phyloP scores from a whole-genome alignment of 371 early-diverging fungal genomes.

The Cokeromyces recurvatus region DNA sequence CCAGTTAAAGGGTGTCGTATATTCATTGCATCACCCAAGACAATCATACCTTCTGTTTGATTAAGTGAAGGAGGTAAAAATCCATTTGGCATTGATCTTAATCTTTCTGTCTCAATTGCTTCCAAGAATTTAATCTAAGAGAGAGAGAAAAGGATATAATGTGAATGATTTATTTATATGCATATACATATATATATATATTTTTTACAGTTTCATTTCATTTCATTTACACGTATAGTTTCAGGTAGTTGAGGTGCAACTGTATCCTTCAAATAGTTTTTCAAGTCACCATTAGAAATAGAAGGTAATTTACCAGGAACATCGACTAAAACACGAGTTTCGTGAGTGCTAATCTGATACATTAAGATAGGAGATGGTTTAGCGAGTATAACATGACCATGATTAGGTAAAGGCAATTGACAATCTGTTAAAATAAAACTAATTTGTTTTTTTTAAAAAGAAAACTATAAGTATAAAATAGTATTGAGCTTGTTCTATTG shows the following conservation, averaged over 20 bases:
- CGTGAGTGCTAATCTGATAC: slow-evolving; percentile 83
- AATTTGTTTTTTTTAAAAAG: too few relatives aligned
- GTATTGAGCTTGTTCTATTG: too few relatives aligned
- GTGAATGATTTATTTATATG: too few relatives aligned
- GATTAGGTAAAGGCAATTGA: slow-evolving; percentile 71
- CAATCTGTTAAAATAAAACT: slow-evolving; percentile 54
- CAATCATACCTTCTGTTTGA: slow-evolving; percentile 61
- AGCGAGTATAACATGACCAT: slow-evolving; percentile 89
- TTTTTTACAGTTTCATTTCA: too few relatives aligned
- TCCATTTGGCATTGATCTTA: slow-evolving; percentile 90
- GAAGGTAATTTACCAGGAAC: slow-evolving; percentile 82
- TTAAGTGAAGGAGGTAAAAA: slow-evolving; percentile 74
- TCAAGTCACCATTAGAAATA: slow-evolving; percentile 52
- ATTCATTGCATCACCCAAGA: slow-evolving; percentile 92
- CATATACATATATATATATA: too few relatives aligned
- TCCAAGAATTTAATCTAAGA: slow-evolving; percentile 54
- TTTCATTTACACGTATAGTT: slow-evolving; percentile 41
- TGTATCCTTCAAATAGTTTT: slow-evolving; percentile 48
- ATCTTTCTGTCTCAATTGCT: slow-evolving; percentile 68
- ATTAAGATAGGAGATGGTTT: slow-evolving; percentile 79
- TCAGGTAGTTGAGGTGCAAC: slow-evolving; percentile 66
- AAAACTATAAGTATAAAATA: too few relatives aligned
- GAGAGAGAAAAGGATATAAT: background rate
- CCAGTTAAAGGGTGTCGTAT: slow-evolving; percentile 93
- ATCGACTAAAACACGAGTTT: slow-evolving; percentile 87